Base-by-base conservation (phyloP, 352 stramenopile genomes). In the Lagenidium sp. region DNA sequence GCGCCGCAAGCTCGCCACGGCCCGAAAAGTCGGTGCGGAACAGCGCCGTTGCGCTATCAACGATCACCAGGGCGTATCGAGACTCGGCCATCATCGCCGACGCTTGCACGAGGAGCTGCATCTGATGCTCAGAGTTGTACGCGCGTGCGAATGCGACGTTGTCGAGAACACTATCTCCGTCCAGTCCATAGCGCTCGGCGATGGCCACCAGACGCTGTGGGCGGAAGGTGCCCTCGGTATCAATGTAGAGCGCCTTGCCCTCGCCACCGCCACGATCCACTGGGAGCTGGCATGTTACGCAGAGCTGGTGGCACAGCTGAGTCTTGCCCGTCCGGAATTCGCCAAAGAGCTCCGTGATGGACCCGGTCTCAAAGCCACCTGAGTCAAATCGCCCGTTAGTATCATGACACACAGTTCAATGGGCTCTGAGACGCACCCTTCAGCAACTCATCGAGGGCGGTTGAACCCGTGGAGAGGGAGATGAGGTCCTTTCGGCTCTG, bases 41-140 rank as follows among this genome's bases (percentile, higher is more conserved):
- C 6, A 99, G 57, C 3, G 95, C 95, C 0, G 96, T 99, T 0
- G 96, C 96, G 57, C 83, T 98, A 65, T 99, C 97, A 4, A 99
- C 97, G 21, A 99, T 80, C 15, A 98, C 79, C 6, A 98, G 79
- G 6, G 88, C 88, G 49, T 95, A 98, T 21, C 95, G 75, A 39
- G 96, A 96, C 63, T 99, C 95, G 3, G 89, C 80, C 96, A 99
- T 99, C 87, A 99, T 98, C 15, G 94, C 96, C 12, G 94, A 97
- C 11, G 96, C 96, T 60, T 98, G 94, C 43, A 97, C 88, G 36
- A 99, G 79, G 19, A 99, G 68, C 57, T 96, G 74, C 83, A 98
- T 98, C 65, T 99, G 97, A 61, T 99, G 96, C 53, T 99, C 96
- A 34, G 91, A 98, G 69, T 99, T 99, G 75, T 99, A 97, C 11